These are phyloP conservation scores for Cardiospermum halicacabum DNA, from an alignment of 345 rosid genomes.

Conservation along the genomic window DNA sequence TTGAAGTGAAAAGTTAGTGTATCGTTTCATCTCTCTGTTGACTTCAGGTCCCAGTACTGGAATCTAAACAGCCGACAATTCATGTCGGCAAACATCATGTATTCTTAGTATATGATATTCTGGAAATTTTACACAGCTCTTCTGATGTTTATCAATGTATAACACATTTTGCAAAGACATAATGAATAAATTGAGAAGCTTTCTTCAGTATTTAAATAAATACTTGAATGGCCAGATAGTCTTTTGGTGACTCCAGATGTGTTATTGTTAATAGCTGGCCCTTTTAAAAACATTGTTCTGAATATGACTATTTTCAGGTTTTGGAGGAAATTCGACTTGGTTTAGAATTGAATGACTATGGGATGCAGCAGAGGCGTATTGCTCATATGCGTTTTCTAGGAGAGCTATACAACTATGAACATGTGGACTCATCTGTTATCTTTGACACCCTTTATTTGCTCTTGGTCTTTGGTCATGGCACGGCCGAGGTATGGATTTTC, in stretches of 20 bases:
- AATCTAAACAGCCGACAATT: background rate
- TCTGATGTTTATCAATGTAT: background rate
- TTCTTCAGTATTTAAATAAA: too few relatives aligned
- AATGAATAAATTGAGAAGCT: too few relatives aligned
- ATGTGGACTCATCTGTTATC: slow-evolving; percentile 93
- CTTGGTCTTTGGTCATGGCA: slow-evolving; percentile 75
- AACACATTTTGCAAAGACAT: background rate
- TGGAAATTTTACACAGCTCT: background rate
- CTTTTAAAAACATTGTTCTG: background rate
- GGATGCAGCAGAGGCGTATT: slow-evolving; percentile 96
- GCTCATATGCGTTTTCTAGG: slow-evolving; percentile 97
- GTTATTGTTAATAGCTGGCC: background rate
- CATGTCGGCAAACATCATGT: background rate
- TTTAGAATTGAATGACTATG: slow-evolving; percentile 87
- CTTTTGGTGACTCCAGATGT: background rate
- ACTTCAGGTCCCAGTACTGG: background rate
- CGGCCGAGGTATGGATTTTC: slow-evolving; percentile 59
- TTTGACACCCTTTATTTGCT: slow-evolving; percentile 88
- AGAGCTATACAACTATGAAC: slow-evolving; percentile 97
- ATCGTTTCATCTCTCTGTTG: background rate
- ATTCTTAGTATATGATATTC: background rate
- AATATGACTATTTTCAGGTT: slow-evolving; percentile 48
- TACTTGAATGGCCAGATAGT: background rate
- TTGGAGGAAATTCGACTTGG: slow-evolving; percentile 98
- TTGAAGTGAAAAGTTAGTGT: background rate